Base-by-base conservation (phyloP, 352 stramenopile species). In the Globisporangium canariense region DNA sequence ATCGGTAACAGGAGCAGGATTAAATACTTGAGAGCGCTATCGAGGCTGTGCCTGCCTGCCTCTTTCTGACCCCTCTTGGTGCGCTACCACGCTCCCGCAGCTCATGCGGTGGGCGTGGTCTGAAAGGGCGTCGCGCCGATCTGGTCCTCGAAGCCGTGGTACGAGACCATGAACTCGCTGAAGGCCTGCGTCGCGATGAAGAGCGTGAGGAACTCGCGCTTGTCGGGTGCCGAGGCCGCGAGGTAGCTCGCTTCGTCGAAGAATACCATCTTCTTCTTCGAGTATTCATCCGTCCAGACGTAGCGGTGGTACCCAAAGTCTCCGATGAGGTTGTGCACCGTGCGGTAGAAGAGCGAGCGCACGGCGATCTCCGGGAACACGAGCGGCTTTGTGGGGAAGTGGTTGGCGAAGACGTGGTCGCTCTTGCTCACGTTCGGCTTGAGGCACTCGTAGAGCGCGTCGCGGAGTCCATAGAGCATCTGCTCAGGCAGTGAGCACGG, bases 191-290 rank as follows among this genome's bases (percentile, higher is more conserved):
- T 95, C 4, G 86, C 81, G 56, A 90, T 90, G 59, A 95, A 93
- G n/a, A 85, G 70, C 28, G 84, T 95, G 62, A 85, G 81, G 50
- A 95, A 93, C 59, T 93, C 82, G 34, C 86, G 86, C 69, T 87
- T 91, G 22, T 89, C 78, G 0, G 79, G 81, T 5, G 81, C 53
- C 8, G 86, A 95, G 5, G 81, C 80, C 30, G 86, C 86, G 28
- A 95, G 64, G 60, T 95, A 95, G 64, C 86, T 93, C 25, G 86
- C 86, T 62, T 95, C 86, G 59, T 95, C 86, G 56, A 95, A 93
- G 61, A 95, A 93, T 10, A 90, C 73, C 8, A 86, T 92, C 63
- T 79, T 81, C 51, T 84, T 78, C 38, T 88, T 82, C 22, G 81
- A 87, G 70, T 91, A 91, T 67, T 95, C 84, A 68, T 95, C 86